Percentiles rank a stretch among this genome's conserved stretches.
These are phyloP conservation scores for Candida wancherniae DNA, from an alignment of 805 yeast genomes.

Conservation along the genomic window DNA sequence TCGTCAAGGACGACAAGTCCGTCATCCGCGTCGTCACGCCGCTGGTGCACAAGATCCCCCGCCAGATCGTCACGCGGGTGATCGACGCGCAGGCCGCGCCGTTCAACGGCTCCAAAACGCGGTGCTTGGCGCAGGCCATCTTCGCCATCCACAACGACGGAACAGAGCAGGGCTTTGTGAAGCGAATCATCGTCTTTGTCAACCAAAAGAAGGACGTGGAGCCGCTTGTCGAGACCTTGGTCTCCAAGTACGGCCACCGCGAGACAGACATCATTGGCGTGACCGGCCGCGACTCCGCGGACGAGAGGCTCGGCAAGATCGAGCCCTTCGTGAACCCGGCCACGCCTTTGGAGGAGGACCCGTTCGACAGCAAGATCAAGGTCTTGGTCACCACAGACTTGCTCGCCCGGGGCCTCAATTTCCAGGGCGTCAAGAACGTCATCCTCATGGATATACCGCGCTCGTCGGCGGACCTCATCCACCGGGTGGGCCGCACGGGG, in stretches of 20 bases:
- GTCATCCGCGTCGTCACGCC: constrained; percentile 67
- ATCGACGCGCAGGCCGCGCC: constrained; percentile 77
- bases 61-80: constrained; percentile 62
- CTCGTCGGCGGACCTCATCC: constrained; percentile 80
- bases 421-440: constrained; percentile 75
- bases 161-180: constrained; percentile 68
- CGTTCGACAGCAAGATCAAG: constrained; percentile 40
- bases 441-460: constrained; percentile 82
- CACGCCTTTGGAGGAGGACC: constrained; percentile 31
- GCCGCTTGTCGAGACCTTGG: constrained; percentile 52
- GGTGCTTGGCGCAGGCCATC: constrained; percentile 83
- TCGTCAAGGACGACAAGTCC: constrained; percentile 58
- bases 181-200: constrained; percentile 80
- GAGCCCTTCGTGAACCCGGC: constrained; percentile 64
- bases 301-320: constrained; percentile 55
- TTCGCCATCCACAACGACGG: constrained; percentile 83
- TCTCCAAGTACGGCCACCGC: constrained; percentile 31
- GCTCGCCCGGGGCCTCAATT: constrained; percentile 85
- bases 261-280: constrained; percentile 53
- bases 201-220: constrained; percentile 65
- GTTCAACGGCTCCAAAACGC: constrained; percentile 74
- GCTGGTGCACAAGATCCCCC: constrained; percentile 78
- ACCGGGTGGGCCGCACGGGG: constrained; percentile 92
- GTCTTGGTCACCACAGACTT: constrained; percentile 85
- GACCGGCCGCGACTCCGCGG: constrained; percentile 59